These are phyloP conservation scores for Zopfia rhizophila DNA, from an alignment of 2,329 filamentous ascomycete genomes.

Conservation along the genomic window DNA sequence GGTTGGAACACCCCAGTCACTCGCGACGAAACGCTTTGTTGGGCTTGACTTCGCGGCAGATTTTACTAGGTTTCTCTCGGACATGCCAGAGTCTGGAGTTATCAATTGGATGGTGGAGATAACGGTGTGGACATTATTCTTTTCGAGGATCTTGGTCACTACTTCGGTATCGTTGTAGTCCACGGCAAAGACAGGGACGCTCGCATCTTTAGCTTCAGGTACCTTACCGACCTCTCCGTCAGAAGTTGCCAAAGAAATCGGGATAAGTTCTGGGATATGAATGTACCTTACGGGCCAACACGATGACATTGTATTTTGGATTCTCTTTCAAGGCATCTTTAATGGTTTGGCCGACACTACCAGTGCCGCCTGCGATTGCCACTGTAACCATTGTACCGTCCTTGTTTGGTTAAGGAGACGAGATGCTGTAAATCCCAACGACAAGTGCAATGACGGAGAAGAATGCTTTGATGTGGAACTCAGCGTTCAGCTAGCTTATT, in stretches of 20 bases:
- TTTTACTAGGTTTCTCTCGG: conserved; percentile 8
- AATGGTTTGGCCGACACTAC: conserved; percentile 56
- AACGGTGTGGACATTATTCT: conserved; percentile 55
- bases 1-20: no score
- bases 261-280: neutral
- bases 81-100: no score
- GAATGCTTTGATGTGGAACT: no score
- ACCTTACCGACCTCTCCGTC: no score
- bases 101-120: conserved; percentile 52
- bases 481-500: no score
- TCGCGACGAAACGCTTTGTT: conserved; percentile 5
- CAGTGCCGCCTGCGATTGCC: conserved; percentile 59
- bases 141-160: conserved; percentile 35
- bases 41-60: neutral
- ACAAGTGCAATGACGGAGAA: no score
- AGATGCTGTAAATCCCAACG: no score
- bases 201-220: conserved; percentile 9
- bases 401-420: no score
- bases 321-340: conserved; percentile 53
- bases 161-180: conserved; percentile 44
- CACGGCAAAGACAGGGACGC: conserved; percentile 28
- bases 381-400: conserved; percentile 56
- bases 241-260: no score
- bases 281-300: conserved; percentile 54
- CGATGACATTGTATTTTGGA: conserved; percentile 49